A percentile compares a stretch with the other conserved stretches of the same genome.
These are phyloP conservation scores for Ceriops decandra DNA, from an alignment of 345 rosid genomes.

Conservation along the genomic window DNA sequence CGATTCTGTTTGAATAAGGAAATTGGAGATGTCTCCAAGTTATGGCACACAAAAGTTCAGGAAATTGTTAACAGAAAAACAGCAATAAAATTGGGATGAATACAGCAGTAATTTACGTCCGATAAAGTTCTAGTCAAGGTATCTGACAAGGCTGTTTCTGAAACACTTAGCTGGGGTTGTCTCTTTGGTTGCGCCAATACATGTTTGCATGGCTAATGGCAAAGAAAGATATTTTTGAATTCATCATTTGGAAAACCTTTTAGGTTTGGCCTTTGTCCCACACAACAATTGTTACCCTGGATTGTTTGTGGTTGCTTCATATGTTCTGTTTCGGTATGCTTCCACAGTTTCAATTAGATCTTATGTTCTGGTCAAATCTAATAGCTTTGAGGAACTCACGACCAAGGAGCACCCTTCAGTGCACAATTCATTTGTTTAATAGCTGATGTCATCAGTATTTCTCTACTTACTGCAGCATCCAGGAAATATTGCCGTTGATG, in stretches of 20 bases:
- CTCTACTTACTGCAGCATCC: constrained; percentile 65
- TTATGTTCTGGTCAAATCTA: background rate
- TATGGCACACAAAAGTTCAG: background rate
- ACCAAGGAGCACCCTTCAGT: constrained; percentile 1
- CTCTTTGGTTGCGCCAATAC: background rate
- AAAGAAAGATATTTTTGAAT: background rate
- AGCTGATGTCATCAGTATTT: constrained; percentile 6
- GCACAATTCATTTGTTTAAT: background rate
- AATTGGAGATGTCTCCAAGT: no score
- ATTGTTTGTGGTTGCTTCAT: background rate
- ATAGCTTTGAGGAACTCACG: background rate
- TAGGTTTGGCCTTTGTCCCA: background rate
- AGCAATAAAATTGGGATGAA: background rate
- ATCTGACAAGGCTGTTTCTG: background rate
- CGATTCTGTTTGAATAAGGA: no score
- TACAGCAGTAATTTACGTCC: background rate
- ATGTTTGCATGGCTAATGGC: background rate
- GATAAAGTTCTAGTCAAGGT: background rate
- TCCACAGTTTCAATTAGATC: background rate
- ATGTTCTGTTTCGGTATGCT: background rate
- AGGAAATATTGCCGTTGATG: constrained; percentile 98
- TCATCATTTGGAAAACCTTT: no score
- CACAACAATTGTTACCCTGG: background rate
- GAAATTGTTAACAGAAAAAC: background rate
- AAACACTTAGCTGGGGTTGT: background rate